phyloP scores from a whole-genome alignment of 129 eudicot species.

The Arctium lappa region DNA sequence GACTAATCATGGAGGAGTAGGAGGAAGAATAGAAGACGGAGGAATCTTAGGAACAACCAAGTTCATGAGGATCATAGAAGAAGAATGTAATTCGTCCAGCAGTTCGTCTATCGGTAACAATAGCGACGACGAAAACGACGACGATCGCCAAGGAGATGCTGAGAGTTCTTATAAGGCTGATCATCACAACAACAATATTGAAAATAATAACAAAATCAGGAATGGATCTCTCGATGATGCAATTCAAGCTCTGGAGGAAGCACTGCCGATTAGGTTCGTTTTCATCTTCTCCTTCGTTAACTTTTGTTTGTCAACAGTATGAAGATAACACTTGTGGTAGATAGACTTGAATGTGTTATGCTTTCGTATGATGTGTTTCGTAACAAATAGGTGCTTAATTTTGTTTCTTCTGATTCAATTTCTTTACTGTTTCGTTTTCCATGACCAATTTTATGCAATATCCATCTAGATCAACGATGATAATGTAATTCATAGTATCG shows the following conservation, averaged over 20 bases:
- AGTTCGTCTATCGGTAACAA: conserved; percentile 30
- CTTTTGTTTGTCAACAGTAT: background rate
- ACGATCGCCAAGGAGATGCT: conserved; percentile 7
- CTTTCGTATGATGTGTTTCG: background rate
- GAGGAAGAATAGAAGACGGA: background rate
- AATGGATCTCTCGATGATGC: conserved; percentile 20
- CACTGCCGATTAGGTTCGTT: conserved; percentile 26
- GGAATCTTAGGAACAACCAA: background rate
- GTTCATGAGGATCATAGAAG: conserved; percentile 12
- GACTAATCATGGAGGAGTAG: background rate
- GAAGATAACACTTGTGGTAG: background rate
- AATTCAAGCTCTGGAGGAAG: conserved; percentile 27
- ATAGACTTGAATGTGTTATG: background rate
- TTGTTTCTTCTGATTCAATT: background rate
- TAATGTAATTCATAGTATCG: background rate
- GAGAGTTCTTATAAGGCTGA: conserved; percentile 6
- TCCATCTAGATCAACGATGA: background rate
- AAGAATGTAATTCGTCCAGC: conserved; percentile 19
- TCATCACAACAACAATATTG: background rate
- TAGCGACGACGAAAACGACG: conserved; percentile 16
- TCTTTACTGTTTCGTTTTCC: background rate
- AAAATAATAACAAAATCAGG: background rate
- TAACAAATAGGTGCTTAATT: background rate
- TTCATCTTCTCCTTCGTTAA: background rate
- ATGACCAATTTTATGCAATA: background rate